These are phyloP conservation scores for Nepenthes alata DNA, from an alignment of 179 eudicot genomes.

Conservation along the genomic window DNA sequence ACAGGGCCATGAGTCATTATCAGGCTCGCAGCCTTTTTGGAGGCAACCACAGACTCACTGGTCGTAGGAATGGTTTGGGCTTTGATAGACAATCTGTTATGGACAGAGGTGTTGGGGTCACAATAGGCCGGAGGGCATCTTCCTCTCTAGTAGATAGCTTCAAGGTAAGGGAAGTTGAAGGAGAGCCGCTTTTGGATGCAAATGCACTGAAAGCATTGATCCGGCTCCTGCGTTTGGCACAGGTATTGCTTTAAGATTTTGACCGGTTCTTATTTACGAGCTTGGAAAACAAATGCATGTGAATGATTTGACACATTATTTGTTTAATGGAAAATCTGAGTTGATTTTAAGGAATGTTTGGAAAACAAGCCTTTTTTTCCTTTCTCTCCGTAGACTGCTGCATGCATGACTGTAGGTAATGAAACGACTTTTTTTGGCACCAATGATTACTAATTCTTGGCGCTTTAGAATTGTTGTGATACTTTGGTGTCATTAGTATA, in stretches of 20 bases:
- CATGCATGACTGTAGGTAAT: background rate
- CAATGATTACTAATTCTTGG: background rate
- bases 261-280: background rate
- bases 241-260: slow-evolving; percentile 36
- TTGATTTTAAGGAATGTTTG: no score
- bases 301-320: background rate
- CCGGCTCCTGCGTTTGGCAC: slow-evolving; percentile 85
- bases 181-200: slow-evolving; percentile 87
- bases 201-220: slow-evolving; percentile 71
- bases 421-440: no score
- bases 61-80: slow-evolving; percentile 70
- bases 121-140: slow-evolving; percentile 66
- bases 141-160: slow-evolving; percentile 41
- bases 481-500: background rate
- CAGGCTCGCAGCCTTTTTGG: slow-evolving; percentile 98
- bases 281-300: background rate
- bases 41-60: slow-evolving; percentile 56
- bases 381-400: background rate
- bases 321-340: background rate
- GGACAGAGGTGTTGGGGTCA: slow-evolving; percentile 94
- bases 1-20: slow-evolving; percentile 97
- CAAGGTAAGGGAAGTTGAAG: slow-evolving; percentile 89
- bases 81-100: slow-evolving; percentile 81
- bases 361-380: no score
- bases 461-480: background rate